phyloP scores from a whole-genome alignment of 331 rosid genomes.

The Erythrophleum ivorense region DNA sequence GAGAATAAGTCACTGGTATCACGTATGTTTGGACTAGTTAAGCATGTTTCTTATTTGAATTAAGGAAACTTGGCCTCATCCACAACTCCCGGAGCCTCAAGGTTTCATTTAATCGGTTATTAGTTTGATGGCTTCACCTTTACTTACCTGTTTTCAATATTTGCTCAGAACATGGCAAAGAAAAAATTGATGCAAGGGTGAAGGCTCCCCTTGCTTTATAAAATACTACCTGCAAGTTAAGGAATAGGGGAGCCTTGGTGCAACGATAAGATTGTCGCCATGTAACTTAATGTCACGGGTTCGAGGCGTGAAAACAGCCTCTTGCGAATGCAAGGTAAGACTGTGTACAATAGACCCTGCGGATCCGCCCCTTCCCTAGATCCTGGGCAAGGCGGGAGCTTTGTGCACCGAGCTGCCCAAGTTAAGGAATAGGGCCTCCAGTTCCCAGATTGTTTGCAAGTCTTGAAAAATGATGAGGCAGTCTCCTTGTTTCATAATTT shows the following conservation, averaged over 20 bases:
- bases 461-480: slow-evolving; percentile 34
- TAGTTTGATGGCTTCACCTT: slow-evolving; percentile 24
- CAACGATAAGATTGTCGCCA: too few relatives aligned
- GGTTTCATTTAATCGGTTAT: slow-evolving; percentile 11
- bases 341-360: too few relatives aligned
- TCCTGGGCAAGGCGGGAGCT: too few relatives aligned
- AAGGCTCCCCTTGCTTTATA: not conserved
- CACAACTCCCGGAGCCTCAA: slow-evolving; percentile 23
- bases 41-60: slow-evolving; percentile 36
- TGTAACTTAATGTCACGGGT: too few relatives aligned
- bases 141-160: slow-evolving; percentile 4
- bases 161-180: slow-evolving; percentile 16
- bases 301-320: too few relatives aligned
- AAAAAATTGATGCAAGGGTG: slow-evolving; percentile 27
- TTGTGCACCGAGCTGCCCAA: too few relatives aligned
- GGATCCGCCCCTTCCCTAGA: too few relatives aligned
- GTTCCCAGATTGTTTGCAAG: slow-evolving; percentile 27
- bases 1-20: slow-evolving; percentile 48
- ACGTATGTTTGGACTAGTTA: slow-evolving; percentile 35
- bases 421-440: slow-evolving; percentile 39
- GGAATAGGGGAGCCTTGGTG: too few relatives aligned
- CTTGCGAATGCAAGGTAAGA: too few relatives aligned
- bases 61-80: slow-evolving; percentile 39
- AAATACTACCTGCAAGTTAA: slow-evolving; percentile 52
- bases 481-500: slow-evolving; percentile 39